These are phyloP conservation scores for Aureobasidium sp. DNA, from an alignment of 2,329 filamentous ascomycete species.

Conservation along the genomic window DNA sequence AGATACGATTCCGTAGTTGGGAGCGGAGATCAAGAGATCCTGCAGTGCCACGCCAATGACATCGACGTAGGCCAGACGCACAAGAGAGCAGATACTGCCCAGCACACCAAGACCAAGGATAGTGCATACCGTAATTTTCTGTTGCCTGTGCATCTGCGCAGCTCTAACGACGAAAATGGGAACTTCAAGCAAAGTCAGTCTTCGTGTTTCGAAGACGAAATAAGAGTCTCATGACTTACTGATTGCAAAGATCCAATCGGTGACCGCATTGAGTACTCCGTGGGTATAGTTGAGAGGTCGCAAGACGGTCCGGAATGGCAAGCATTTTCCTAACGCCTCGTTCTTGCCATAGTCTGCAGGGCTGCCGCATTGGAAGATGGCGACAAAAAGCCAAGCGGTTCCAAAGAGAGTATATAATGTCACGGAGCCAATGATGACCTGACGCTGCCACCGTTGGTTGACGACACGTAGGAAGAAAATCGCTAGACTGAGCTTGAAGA, in stretches of 20 bases:
- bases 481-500: constrained; percentile 37
- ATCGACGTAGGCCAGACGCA: constrained; percentile 20
- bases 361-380: constrained; percentile 26
- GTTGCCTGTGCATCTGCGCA: constrained; percentile 30
- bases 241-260: constrained; percentile 29
- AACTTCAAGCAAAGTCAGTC: constrained; percentile 14
- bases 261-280: constrained; percentile 30
- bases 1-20: constrained; percentile 22
- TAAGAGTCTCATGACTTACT: constrained; percentile 1
- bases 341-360: constrained; percentile 18
- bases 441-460: constrained; percentile 29
- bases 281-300: constrained; percentile 9
- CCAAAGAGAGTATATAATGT: constrained; percentile 24
- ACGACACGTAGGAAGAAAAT: constrained; percentile 39
- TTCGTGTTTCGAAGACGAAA: background rate
- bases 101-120: constrained; percentile 31
- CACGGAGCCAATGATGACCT: constrained; percentile 21
- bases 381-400: constrained; percentile 26
- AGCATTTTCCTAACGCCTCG: constrained; percentile 16
- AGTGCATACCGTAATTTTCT: constrained; percentile 32
- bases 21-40: constrained; percentile 18
- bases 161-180: constrained; percentile 33
- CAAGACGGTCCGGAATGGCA: constrained; percentile 14
- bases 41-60: constrained; percentile 14
- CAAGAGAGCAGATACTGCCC: constrained; percentile 20